Evolutionary conservation across 129 eudicot species (phyloP).

Genomic region (Arctium minus): DNA sequence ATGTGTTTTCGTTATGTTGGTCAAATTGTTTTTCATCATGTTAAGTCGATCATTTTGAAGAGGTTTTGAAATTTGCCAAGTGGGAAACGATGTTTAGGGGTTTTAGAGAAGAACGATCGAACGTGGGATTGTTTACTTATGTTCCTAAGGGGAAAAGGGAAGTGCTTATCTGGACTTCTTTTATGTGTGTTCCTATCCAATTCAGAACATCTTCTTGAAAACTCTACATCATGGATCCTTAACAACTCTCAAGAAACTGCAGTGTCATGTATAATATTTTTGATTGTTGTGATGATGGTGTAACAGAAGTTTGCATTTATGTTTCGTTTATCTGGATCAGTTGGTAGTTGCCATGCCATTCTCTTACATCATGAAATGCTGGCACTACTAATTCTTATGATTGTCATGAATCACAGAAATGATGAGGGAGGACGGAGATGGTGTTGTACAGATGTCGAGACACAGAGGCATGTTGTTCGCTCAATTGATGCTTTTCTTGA

Average conservation of each 20-base stretch:
- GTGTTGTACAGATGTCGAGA: slow-evolving; percentile 70
- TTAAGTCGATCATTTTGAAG: not conserved
- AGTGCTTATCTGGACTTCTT: not conserved
- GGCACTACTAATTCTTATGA: not conserved
- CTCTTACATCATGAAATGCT: not conserved
- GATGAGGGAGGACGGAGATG: slow-evolving; percentile 52
- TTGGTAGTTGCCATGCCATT: not conserved
- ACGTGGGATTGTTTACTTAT: not conserved
- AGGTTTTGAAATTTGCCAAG: not conserved
- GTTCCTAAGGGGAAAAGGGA: not conserved
- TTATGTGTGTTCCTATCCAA: not conserved
- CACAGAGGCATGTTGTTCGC: slow-evolving; percentile 72
- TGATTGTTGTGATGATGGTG: not conserved
- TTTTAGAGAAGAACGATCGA: not conserved
- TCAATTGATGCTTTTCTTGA: slow-evolving; percentile 81
- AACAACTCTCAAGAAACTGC: not conserved
- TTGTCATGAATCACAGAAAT: slow-evolving; percentile 30
- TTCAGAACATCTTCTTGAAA: not conserved
- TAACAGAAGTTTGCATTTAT: not conserved
- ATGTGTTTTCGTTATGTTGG: not conserved
- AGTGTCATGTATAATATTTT: not conserved
- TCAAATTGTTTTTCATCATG: not conserved
- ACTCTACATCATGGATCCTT: not conserved
- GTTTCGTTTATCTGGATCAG: not conserved
- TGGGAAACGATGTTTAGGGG: not conserved